phyloP scores from a whole-genome alignment of 73 alveolate species.

The Paraurostyla sp. region DNA sequence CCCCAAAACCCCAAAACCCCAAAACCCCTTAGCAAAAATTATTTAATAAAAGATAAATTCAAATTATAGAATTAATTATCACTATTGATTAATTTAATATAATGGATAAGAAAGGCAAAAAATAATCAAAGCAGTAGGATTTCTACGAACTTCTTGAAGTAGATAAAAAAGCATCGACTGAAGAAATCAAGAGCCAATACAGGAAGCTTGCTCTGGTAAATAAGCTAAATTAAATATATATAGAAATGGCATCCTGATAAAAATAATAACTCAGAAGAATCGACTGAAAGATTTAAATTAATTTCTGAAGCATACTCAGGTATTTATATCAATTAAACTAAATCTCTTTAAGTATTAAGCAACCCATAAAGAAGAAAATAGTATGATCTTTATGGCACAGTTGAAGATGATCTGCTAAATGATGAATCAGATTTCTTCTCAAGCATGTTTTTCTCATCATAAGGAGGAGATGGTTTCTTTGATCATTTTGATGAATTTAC shows the following conservation, averaged over 20 bases:
- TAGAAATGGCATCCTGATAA: conserved; percentile 71
- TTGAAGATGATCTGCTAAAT: neutral
- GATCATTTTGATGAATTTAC: conserved; percentile 52
- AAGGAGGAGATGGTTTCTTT: conserved; percentile 4
- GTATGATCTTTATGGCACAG: conserved; percentile 51
- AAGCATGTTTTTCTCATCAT: neutral
- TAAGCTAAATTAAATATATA: neutral
- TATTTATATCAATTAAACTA: too few species aligned
- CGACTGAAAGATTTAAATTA: conserved; percentile 41
- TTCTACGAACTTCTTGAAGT: neutral
- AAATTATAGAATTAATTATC: too few species aligned
- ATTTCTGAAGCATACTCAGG: conserved; percentile 59
- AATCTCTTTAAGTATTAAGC: neutral
- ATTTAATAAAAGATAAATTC: too few species aligned
- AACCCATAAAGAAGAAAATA: conserved; percentile 51
- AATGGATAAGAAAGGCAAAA: conserved; percentile 2
- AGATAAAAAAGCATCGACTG: neutral
- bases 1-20: too few species aligned
- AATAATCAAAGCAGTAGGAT: neutral
- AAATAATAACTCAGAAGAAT: conserved; percentile 28
- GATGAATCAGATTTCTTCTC: neutral
- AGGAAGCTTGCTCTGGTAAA: conserved; percentile 30
- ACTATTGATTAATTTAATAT: too few species aligned
- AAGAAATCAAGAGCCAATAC: neutral
- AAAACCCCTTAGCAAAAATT: too few species aligned